Base-by-base conservation (phyloP, 2,329 filamentous ascomycete genomes). In the Phymatotrichopsis omnivora region DNA sequence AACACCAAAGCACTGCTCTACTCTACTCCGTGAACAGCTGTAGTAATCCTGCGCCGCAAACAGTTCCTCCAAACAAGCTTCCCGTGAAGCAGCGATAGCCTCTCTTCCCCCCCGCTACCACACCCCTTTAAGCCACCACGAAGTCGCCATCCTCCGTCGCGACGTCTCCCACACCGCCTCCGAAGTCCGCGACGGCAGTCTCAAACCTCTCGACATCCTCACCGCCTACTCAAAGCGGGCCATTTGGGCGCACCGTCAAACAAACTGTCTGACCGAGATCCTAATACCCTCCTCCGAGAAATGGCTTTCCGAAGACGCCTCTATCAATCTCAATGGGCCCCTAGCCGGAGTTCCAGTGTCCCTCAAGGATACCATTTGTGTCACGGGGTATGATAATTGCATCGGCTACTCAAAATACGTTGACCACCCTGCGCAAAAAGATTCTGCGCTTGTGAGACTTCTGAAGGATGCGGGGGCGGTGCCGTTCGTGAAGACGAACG, bases 401-500 rank as follows among this genome's bases (percentile, higher is more conserved):
- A 81, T 94, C 2, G 87, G 85, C 2, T 93, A 86, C 64, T 85
- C 82, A 27, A 67, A 70, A 41, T 76, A 85, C 54, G 75, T 78
- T 0, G 76, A 76, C 38, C 83, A 87, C 58, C 79, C 79, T 11
- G 67, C 71, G 28, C 45, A 62, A 0, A 64, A 73, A 22, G 86
- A 95, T 65, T 85, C 86, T 0, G 68, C 76, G 2, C 75, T 85
- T 58, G 79, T 84, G 17, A 74, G 73, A 45, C 64, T 96, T 31
- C 69, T 95, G 40, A 93, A 93, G 60, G 82, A 91, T 60, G 85
- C 85, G 2, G 83, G 87, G 17, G 86, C 87, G 0, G 73, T 95
- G 2, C 87, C 87, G 0, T 94, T 93, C 61, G 85, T 87, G 53
- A 96, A 95, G 69, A 95, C 87, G 1, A 91, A 91, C 52, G 63